Conservation (phyloP, 192 early-diverging fungal genomes). For the Coemansia sp. region DNA sequence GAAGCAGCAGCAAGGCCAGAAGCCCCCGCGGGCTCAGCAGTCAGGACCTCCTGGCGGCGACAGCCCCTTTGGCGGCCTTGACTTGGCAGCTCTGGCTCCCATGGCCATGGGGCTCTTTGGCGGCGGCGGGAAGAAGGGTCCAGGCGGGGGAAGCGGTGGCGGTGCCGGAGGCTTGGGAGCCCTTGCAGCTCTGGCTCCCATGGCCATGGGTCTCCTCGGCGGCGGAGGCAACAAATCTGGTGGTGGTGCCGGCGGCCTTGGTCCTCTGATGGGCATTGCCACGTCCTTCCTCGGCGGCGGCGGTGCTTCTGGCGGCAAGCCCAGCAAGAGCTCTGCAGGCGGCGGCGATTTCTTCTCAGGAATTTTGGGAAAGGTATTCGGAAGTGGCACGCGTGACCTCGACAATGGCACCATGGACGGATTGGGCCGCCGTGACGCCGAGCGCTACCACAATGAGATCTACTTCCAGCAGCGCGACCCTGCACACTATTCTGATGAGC, state of each 20-base stretch:
- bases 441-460: constrained; percentile 24
- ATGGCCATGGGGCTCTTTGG: constrained; percentile 40
- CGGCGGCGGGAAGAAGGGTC: constrained; percentile 20
- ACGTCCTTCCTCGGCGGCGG: constrained; percentile 37
- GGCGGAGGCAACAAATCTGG: constrained; percentile 21
- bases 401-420: constrained; percentile 22
- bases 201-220: constrained; percentile 42
- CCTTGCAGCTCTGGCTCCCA: constrained; percentile 38
- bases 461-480: constrained; percentile 14
- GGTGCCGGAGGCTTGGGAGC: constrained; percentile 44
- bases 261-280: constrained; percentile 42
- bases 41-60: constrained; percentile 7
- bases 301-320: constrained; percentile 11
- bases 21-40: constrained; percentile 6
- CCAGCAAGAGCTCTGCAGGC: constrained; percentile 10
- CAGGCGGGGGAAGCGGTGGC: constrained; percentile 11
- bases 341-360: constrained; percentile 44
- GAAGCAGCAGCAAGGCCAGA: constrained; percentile 2
- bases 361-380: constrained; percentile 51
- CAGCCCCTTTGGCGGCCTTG: constrained; percentile 36
- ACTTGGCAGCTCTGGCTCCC: constrained; percentile 38
- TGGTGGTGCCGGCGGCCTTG: constrained; percentile 34
- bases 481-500: constrained; percentile 24
- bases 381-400: constrained; percentile 40
- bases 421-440: constrained; percentile 22